phyloP scores from a whole-genome alignment of 108 stramenopile species.

The Stephanodiscus triporus region DNA sequence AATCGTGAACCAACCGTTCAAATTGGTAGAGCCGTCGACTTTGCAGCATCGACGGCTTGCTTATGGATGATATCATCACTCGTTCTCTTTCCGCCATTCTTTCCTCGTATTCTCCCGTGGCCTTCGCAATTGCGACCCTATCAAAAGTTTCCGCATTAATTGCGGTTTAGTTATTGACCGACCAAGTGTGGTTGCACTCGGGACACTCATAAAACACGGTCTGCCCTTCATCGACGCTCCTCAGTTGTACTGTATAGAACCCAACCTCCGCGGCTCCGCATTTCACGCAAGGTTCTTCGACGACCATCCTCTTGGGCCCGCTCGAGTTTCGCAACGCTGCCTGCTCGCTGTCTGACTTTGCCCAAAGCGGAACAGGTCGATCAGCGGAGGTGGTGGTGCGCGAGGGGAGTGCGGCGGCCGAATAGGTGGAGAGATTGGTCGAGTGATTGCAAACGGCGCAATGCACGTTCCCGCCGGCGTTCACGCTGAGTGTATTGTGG shows the following conservation, averaged over 20 bases:
- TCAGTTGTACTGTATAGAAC: conserved; percentile 98
- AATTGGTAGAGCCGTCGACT: too few relatives aligned
- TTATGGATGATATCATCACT: not conserved
- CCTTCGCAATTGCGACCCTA: not conserved
- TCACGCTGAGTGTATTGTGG: conserved; percentile 67
- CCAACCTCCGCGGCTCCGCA: conserved; percentile 92
- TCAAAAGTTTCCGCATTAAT: not conserved
- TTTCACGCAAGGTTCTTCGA: conserved; percentile 96
- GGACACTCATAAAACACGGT: conserved; percentile 99
- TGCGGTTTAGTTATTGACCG: conserved; percentile 81
- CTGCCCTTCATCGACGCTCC: conserved; percentile 98
- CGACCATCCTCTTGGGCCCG: conserved; percentile 85
- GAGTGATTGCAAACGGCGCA: conserved; percentile 74
- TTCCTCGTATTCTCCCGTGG: not conserved
- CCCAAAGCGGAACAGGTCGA: conserved; percentile 82
- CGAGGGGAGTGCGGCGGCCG: conserved; percentile 51
- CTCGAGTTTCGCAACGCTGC: conserved; percentile 54
- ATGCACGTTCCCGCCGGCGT: conserved; percentile 63
- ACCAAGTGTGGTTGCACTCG: conserved; percentile 88
- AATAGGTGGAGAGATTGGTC: conserved; percentile 67
- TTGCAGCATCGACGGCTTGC: not conserved
- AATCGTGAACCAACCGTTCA: too few relatives aligned
- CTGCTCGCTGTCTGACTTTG: conserved; percentile 83
- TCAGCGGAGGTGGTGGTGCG: conserved; percentile 73
- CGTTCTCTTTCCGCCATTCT: not conserved